A percentile compares a stretch with the other conserved stretches of the same genome.
These are phyloP conservation scores for Lenwebbia sp. DNA, from an alignment of 345 rosid species.

Conservation along the genomic window DNA sequence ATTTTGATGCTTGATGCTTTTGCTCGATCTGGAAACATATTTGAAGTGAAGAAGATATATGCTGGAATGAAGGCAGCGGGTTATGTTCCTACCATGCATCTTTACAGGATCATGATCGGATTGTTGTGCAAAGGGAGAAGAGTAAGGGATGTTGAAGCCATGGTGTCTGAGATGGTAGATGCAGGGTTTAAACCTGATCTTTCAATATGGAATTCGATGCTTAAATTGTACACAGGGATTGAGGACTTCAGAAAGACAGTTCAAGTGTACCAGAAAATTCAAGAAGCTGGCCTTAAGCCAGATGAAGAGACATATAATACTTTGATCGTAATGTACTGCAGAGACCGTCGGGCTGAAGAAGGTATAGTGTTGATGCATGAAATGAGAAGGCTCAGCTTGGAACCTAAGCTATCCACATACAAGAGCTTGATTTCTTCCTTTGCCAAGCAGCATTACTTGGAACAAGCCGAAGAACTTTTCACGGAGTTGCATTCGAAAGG, in stretches of 20 bases:
- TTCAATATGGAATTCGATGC: conserved; percentile 81
- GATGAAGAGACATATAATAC: conserved; percentile 84
- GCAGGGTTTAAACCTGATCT: conserved; percentile 79
- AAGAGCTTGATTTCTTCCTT: conserved; percentile 91
- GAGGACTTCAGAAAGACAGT: conserved; percentile 69
- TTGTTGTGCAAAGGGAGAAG: conserved; percentile 71
- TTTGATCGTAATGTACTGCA: conserved; percentile 76
- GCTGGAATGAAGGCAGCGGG: conserved; percentile 96
- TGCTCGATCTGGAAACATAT: conserved; percentile 62
- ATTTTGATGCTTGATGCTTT: conserved; percentile 87
- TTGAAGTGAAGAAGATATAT: conserved; percentile 90
- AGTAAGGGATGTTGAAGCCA: conserved; percentile 78
- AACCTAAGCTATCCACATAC: conserved; percentile 76
- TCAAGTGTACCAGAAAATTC: conserved; percentile 61
- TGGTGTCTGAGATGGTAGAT: conserved; percentile 89
- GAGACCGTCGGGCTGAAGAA: conserved; percentile 83
- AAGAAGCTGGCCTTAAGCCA: conserved; percentile 60
- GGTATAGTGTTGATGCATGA: conserved; percentile 65
- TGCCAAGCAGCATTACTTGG: conserved; percentile 59
- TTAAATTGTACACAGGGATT: conserved; percentile 60
- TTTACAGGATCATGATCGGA: conserved; percentile 69
- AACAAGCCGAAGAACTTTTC: conserved; percentile 76
- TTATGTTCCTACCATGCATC: conserved; percentile 88
- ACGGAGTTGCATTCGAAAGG: conserved; percentile 54
- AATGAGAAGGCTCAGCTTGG: conserved; percentile 61